Percentiles rank a stretch among this genome's conserved stretches.
phyloP scores from a whole-genome alignment of 495 filamentous ascomycete species.

The Penicillium maclennaniae region DNA sequence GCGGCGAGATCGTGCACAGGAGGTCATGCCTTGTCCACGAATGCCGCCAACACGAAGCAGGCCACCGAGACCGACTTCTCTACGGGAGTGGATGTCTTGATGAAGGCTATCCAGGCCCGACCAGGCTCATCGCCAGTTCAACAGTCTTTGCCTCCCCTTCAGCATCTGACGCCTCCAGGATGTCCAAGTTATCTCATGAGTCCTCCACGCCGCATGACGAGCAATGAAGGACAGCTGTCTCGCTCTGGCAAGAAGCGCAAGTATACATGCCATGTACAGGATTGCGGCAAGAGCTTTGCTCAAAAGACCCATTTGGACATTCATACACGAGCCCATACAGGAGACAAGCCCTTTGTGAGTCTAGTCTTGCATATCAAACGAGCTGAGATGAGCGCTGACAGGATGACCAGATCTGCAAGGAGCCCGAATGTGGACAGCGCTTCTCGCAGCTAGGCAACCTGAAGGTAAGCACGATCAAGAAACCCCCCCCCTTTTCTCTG shows the following conservation, averaged over 20 bases:
- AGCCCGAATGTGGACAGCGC: constrained; percentile 68
- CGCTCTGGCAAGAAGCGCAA: constrained; percentile 43
- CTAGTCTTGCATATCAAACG: background rate
- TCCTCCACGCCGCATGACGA: constrained; percentile 23
- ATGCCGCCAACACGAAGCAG: constrained; percentile 15
- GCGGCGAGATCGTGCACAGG: background rate
- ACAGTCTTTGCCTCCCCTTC: constrained; percentile 36
- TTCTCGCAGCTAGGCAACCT: constrained; percentile 89
- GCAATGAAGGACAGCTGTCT: constrained; percentile 28
- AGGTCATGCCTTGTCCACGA: background rate
- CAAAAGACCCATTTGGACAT: constrained; percentile 96
- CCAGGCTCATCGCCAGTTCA: constrained; percentile 22
- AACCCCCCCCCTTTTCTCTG: background rate
- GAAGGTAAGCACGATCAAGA: constrained; percentile 55
- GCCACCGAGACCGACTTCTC: constrained; percentile 56
- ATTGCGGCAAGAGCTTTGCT: constrained; percentile 77
- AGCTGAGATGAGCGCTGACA: background rate
- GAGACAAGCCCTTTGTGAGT: constrained; percentile 86
- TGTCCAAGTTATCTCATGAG: constrained; percentile 24
- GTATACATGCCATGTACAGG: constrained; percentile 70
- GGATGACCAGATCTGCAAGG: constrained; percentile 60
- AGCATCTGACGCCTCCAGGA: constrained; percentile 29
- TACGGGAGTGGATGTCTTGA: constrained; percentile 83
- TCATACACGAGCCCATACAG: constrained; percentile 84
- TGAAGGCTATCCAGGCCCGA: constrained; percentile 86